Conservation (phyloP, 148 eudicot species). For the Simmondsia chinensis region DNA sequence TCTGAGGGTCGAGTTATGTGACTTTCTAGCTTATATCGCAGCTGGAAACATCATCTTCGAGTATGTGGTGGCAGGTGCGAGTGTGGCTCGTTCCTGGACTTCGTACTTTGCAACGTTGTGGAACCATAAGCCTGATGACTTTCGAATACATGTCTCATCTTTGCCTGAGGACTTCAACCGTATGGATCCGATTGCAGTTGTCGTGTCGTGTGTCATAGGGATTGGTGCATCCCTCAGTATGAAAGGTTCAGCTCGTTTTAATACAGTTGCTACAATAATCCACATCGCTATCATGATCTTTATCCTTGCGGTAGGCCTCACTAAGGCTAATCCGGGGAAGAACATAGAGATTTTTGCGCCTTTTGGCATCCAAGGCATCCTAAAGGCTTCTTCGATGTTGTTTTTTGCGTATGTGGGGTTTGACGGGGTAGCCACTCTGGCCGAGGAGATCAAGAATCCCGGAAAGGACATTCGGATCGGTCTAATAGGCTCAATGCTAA, state of each 20-base stretch:
- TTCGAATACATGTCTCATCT: slow-evolving; percentile 26
- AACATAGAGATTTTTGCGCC: slow-evolving; percentile 25
- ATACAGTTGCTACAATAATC: slow-evolving; percentile 36
- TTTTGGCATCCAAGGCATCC: slow-evolving; percentile 25
- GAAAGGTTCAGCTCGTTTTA: slow-evolving; percentile 51
- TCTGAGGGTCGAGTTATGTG: slow-evolving; percentile 59
- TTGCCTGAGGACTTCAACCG: slow-evolving; percentile 23
- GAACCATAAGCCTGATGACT: slow-evolving; percentile 30
- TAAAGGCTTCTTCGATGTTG: slow-evolving; percentile 48
- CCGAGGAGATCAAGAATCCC: slow-evolving; percentile 53
- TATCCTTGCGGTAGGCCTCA: slow-evolving; percentile 46
- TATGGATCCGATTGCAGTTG: slow-evolving; percentile 58
- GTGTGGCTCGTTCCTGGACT: slow-evolving; percentile 59
- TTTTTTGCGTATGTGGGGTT: slow-evolving; percentile 67
- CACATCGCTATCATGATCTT: slow-evolving; percentile 42
- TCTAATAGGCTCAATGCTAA: slow-evolving; percentile 33
- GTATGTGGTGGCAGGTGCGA: slow-evolving; percentile 38
- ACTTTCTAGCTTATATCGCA: slow-evolving; percentile 64
- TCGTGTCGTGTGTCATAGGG: slow-evolving; percentile 21
- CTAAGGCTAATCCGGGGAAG: slow-evolving; percentile 26
- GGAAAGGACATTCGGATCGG: slow-evolving; percentile 47
- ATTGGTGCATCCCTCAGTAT: slow-evolving; percentile 30
- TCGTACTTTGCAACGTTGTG: slow-evolving; percentile 60
- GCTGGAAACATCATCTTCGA: slow-evolving; percentile 75
- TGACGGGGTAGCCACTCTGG: slow-evolving; percentile 50